These are phyloP conservation scores for Mycena vulgaris DNA, from an alignment of 768 basidiomycete genomes.

Conservation along the genomic window DNA sequence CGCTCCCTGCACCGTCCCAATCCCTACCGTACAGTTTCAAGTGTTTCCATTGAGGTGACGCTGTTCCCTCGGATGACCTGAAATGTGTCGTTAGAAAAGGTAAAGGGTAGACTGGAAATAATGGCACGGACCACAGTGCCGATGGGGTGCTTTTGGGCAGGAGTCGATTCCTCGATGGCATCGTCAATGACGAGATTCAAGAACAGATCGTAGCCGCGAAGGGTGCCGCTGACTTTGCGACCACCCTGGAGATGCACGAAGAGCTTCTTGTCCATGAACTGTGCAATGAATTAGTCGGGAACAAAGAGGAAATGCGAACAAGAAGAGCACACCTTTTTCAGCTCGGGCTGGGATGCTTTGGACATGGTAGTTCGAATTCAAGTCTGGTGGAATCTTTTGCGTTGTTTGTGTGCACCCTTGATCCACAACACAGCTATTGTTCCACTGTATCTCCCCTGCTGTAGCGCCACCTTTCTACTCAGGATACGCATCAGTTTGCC, in stretches of 20 bases:
- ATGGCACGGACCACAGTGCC: constrained; percentile 86
- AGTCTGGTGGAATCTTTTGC: background rate
- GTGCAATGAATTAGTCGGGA: constrained; percentile 10
- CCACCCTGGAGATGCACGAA: constrained; percentile 96
- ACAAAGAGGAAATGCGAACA: constrained; percentile 1
- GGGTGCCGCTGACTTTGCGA: constrained; percentile 93
- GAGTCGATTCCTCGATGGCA: constrained; percentile 90
- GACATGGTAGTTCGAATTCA: constrained; percentile 70
- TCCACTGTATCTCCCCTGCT: background rate
- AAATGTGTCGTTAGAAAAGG: background rate
- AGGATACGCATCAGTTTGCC: background rate
- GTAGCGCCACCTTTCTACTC: background rate
- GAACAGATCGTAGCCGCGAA: constrained; percentile 99
- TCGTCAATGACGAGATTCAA: constrained; percentile 98
- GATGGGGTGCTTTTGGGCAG: constrained; percentile 91
- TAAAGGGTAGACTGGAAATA: background rate
- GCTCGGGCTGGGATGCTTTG: constrained; percentile 95
- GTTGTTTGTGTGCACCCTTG: constrained; percentile 17
- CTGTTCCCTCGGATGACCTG: constrained; percentile 40
- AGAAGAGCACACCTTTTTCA: constrained; percentile 88
- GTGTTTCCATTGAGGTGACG: constrained; percentile 40
- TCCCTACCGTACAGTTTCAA: constrained; percentile 38
- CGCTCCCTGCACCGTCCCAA: constrained; percentile 2
- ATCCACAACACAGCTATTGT: background rate
- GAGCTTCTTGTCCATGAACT: constrained; percentile 99